A percentile compares a stretch with the other conserved stretches of the same genome.
phyloP scores from a whole-genome alignment of 352 stramenopile genomes.

The Phytophthora lateralis region DNA sequence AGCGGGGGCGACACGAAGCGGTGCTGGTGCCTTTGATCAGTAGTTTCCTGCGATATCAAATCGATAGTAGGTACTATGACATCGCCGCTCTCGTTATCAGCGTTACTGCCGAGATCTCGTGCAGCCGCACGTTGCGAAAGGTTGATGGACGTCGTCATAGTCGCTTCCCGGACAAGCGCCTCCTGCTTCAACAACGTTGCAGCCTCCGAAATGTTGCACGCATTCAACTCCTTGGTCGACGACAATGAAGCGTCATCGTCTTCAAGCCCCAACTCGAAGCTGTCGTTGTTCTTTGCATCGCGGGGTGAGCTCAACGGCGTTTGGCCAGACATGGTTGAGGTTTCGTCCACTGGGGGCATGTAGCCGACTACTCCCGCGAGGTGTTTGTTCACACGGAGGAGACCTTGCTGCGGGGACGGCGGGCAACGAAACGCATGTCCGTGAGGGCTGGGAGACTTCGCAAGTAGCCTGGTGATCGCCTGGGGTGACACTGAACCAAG shows the following conservation, averaged over 20 bases:
- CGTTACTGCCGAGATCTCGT: slow-evolving; percentile 1
- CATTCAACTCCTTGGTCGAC: slow-evolving; percentile 23
- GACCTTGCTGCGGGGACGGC: slow-evolving; percentile 54
- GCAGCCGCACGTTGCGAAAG: background rate
- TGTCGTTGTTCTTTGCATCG: slow-evolving; percentile 25
- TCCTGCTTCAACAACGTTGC: slow-evolving; percentile 28
- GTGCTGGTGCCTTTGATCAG: slow-evolving; percentile 18
- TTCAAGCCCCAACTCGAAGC: slow-evolving; percentile 21
- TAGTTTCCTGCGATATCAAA: slow-evolving; percentile 12
- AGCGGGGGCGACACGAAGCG: slow-evolving; percentile 63
- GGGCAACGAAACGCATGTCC: slow-evolving; percentile 37
- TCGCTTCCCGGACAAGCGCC: slow-evolving; percentile 32
- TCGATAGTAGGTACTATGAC: background rate
- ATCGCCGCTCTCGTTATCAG: slow-evolving; percentile 6
- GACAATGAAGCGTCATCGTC: slow-evolving; percentile 6
- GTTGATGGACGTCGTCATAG: slow-evolving; percentile 16
- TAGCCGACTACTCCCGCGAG: slow-evolving; percentile 49
- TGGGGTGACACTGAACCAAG: slow-evolving; percentile 33
- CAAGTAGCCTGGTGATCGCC: slow-evolving; percentile 34
- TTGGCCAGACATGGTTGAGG: slow-evolving; percentile 51
- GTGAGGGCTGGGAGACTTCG: slow-evolving; percentile 29
- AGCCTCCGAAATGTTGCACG: slow-evolving; percentile 26
- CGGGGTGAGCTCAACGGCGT: slow-evolving; percentile 55
- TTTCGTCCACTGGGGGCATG: slow-evolving; percentile 80
- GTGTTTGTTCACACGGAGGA: slow-evolving; percentile 39